Conservation (phyloP, 2,329 filamentous ascomycete species). For the Nothophoma quercina region DNA sequence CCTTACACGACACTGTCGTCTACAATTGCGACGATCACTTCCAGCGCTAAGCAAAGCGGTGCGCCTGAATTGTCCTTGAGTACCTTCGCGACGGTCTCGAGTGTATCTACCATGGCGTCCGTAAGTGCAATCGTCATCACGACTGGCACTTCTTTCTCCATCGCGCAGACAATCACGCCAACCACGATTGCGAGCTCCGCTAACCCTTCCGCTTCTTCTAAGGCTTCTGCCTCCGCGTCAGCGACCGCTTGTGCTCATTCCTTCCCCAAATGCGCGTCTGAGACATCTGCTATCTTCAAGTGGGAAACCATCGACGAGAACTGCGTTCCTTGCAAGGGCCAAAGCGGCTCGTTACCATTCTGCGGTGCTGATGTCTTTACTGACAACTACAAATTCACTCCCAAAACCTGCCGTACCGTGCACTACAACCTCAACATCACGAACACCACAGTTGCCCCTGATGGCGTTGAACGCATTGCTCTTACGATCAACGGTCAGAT, state of each 20-base stretch:
- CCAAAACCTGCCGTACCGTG: slow-evolving; percentile 49
- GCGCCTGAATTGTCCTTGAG: not conserved
- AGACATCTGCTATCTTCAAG: slow-evolving; percentile 8
- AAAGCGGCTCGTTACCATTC: slow-evolving; percentile 38
- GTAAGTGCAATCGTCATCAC: not conserved
- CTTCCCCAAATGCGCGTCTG: slow-evolving; percentile 3
- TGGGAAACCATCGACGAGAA: slow-evolving; percentile 10
- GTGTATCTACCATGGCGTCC: not conserved
- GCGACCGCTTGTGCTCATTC: slow-evolving; percentile 15
- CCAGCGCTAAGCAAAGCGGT: not conserved
- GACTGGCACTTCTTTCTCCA: not conserved
- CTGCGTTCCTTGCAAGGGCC: slow-evolving; percentile 41
- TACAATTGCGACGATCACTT: not conserved
- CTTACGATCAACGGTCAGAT: slow-evolving; percentile 81
- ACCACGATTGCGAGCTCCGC: slow-evolving; percentile 16
- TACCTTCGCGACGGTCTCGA: not conserved
- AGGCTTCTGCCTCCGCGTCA: slow-evolving; percentile 17
- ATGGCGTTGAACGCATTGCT: slow-evolving; percentile 70
- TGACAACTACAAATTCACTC: slow-evolving; percentile 47
- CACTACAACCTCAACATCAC: slow-evolving; percentile 40
- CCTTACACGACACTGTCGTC: not conserved
- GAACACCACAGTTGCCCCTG: slow-evolving; percentile 60
- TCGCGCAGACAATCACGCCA: slow-evolving; percentile 8
- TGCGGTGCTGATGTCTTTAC: slow-evolving; percentile 48
- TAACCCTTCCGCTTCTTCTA: slow-evolving; percentile 13